Evolutionary conservation across 2,329 filamentous ascomycete genomes (phyloP).

Genomic region (Cladosporium halotolerans): DNA sequence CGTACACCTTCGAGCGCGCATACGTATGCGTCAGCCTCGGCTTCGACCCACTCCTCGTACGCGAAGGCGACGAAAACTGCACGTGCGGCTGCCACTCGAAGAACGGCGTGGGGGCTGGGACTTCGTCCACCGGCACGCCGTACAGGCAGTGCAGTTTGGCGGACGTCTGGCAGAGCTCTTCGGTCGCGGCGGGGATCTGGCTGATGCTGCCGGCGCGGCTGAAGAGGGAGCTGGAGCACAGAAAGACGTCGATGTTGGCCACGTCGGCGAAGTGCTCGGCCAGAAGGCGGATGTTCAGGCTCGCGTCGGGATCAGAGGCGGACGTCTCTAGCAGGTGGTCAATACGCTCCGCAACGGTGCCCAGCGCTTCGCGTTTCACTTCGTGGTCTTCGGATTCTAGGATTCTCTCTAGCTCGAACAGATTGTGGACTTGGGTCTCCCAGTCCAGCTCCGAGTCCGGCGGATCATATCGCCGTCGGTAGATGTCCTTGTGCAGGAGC

Average conservation of each 20-base stretch:
- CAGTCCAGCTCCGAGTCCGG: constrained; percentile 29
- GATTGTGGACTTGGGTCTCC: constrained; percentile 31
- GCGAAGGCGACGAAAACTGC: constrained; percentile 15
- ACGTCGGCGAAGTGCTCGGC: constrained; percentile 36
- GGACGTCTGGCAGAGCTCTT: constrained; percentile 53
- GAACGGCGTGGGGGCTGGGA: constrained; percentile 24
- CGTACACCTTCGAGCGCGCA: constrained; percentile 66
- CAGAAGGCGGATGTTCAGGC: constrained; percentile 41
- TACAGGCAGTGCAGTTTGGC: constrained; percentile 64
- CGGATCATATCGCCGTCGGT: constrained; percentile 41
- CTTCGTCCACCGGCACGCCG: constrained; percentile 51
- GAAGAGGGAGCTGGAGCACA: constrained; percentile 60
- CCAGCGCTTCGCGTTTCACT: constrained; percentile 36
- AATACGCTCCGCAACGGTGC: constrained; percentile 22
- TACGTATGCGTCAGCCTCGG: constrained; percentile 38
- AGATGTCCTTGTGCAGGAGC: constrained; percentile 57
- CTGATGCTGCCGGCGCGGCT: constrained; percentile 43
- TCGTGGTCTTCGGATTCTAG: constrained; percentile 36
- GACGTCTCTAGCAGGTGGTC: constrained; percentile 21
- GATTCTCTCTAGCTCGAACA: constrained; percentile 39
- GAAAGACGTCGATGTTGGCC: constrained; percentile 52
- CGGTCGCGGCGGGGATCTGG: constrained; percentile 35
- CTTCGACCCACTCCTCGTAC: constrained; percentile 19
- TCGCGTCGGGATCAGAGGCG: constrained; percentile 39
- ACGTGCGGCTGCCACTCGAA: constrained; percentile 18